Percentiles rank a stretch among this genome's conserved stretches.
phyloP scores from a whole-genome alignment of 202 grass and related monocot genomes.

The Setaria viridis region DNA sequence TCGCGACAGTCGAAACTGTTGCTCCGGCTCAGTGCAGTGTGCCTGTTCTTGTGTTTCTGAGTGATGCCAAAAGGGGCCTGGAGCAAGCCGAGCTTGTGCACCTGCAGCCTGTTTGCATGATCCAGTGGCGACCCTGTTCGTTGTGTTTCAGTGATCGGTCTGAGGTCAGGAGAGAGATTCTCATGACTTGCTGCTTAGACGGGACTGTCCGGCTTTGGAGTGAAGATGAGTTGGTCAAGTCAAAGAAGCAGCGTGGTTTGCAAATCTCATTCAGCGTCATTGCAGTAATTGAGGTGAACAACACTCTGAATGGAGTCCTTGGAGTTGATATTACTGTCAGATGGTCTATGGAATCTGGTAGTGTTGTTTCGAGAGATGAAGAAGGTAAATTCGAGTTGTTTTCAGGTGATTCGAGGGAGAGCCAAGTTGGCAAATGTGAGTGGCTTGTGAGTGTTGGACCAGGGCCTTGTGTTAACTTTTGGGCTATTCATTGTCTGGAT shows the following conservation, averaged over 20 bases:
- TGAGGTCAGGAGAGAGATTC: conserved; percentile 63
- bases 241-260: conserved; percentile 45
- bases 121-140: conserved; percentile 81
- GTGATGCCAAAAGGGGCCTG: conserved; percentile 62
- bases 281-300: conserved; percentile 82
- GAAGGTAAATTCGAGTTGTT: conserved; percentile 61
- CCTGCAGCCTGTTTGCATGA: conserved; percentile 73
- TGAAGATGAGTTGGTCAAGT: conserved; percentile 57
- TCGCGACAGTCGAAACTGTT: conserved; percentile 60
- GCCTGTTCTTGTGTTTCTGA: conserved; percentile 73
- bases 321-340: conserved; percentile 75
- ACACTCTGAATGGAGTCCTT: conserved; percentile 72
- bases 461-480: conserved; percentile 64
- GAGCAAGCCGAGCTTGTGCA: conserved; percentile 68
- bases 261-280: conserved; percentile 76
- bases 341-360: conserved; percentile 74
- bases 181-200: conserved; percentile 89
- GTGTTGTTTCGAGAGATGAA: conserved; percentile 57
- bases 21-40: conserved; percentile 34
- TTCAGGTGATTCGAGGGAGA: conserved; percentile 48
- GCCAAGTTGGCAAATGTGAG: conserved; percentile 78
- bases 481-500: conserved; percentile 90
- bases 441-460: conserved; percentile 84
- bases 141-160: conserved; percentile 45
- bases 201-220: conserved; percentile 84